A percentile compares a stretch with the other conserved stretches of the same genome.
Evolutionary conservation across 768 basidiomycete genomes (phyloP).

Genomic region (Tulasnella sp.): DNA sequence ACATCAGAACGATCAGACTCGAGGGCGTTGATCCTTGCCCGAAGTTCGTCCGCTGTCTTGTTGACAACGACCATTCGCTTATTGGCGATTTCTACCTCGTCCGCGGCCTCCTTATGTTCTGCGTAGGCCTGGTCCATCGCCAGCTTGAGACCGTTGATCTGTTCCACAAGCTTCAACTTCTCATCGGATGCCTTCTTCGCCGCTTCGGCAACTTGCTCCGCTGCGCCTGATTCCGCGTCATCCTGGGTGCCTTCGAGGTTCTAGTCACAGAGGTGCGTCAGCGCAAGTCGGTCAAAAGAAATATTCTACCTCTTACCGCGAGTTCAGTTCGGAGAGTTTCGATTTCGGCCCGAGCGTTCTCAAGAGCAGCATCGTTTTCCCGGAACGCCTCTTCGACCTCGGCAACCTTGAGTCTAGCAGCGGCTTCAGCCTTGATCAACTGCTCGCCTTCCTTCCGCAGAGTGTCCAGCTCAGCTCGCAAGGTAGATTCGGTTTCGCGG

Average conservation of each 20-base stretch:
- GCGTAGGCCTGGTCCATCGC: conserved; percentile 12
- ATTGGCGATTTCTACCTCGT: not conserved
- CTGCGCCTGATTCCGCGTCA: conserved; percentile 4
- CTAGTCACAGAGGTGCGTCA: conserved; percentile 26
- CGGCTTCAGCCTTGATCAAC: conserved; percentile 47
- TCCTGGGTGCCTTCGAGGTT: conserved; percentile 40
- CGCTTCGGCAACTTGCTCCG: conserved; percentile 19
- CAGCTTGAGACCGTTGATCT: conserved; percentile 14
- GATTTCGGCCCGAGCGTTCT: conserved; percentile 83
- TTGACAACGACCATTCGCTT: not conserved
- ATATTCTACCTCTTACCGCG: conserved; percentile 38
- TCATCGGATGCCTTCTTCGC: conserved; percentile 14
- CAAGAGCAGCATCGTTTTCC: conserved; percentile 77
- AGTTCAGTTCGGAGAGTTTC: conserved; percentile 66
- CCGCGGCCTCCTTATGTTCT: conserved; percentile 11
- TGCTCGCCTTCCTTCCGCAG: conserved; percentile 56
- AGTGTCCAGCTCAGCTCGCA: conserved; percentile 59
- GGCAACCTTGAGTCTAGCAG: conserved; percentile 52
- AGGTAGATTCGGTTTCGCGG: conserved; percentile 59
- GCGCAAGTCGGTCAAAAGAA: not conserved
- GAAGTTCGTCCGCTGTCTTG: conserved; percentile 5
- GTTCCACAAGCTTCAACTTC: conserved; percentile 16
- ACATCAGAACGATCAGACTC: conserved; percentile 1
- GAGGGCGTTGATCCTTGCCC: not conserved
- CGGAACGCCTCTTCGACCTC: conserved; percentile 85